Base-by-base conservation (phyloP, 2,329 filamentous ascomycete species). In the Emmonsia crescens region DNA sequence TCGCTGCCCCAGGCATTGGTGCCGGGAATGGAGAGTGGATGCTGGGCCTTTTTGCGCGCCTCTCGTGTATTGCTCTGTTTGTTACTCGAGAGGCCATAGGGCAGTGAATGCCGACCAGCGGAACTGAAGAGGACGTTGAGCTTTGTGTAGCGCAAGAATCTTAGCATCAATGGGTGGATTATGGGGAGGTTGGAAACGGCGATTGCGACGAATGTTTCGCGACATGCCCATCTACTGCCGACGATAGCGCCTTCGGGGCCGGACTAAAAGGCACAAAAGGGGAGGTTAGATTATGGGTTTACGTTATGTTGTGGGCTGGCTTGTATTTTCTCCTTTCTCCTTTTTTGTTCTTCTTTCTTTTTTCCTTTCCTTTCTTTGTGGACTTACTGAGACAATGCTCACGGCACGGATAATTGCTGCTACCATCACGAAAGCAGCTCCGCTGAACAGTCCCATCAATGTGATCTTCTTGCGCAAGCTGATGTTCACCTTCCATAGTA, bases 341-440 rank as follows among this genome's bases (percentile, higher is more conserved):
- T n/a, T 9, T 5, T 2, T 29, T 49, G 16, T 16, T 1, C 6
- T 49, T 5, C 10, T 1, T 2, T 16, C 24, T 1, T 29, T 49
- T 49, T 2, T 5, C 46, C 9, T 29, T 49, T 10, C 14, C 12
- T 29, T 27, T 5, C 10, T 49, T 14, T 16, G 21, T n/a, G 29
- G n/a, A 60, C 66, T 59, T 64, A 76, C 75, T 2, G 72, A 77
- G 33, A 82, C 61, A 55, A 84, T 82, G 6, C 82, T 69, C 4
- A 82, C 76, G 60, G 79, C 81, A 49, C 83, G 80, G 9, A 85
- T 71, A 61, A 84, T 78, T 3, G 79, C 81, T 24, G 79, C 79
- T 48, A 80, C 76, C 65, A 82, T 83, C 56, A 84, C 79, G 65
- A 85, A 83, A 14, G 80, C 66, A 5, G 81, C 83, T 14, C 81